Evolutionary conservation across 2,329 filamentous ascomycete species (phyloP), one percentile per base, ranked within the genome.

Genomic region (Pseudopyrenochaeta lycopersici): DNA sequence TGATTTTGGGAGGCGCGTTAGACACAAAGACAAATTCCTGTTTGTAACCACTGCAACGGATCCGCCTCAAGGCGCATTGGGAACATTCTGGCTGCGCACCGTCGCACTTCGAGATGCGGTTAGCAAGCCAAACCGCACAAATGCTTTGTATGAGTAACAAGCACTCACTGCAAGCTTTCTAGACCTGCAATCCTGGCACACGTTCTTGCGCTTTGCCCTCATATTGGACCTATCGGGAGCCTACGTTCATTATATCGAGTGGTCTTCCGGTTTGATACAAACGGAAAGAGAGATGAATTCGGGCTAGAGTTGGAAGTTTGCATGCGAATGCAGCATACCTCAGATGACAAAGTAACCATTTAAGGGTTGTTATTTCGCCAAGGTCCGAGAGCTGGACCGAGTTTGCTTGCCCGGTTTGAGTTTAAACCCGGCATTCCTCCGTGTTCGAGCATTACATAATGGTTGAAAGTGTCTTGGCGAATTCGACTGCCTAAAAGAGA

Each of bases 71-170:
- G 43, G 21, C 43, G 38, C 46, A 49, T 49, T 49, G 46, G 27
- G 46, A 49, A 43, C 46, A 49, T 49, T 11, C 46, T 43, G 46
- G 46, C 29, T 49, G 46, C n/a, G n/a, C 20, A 7, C 46, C 46
- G 21, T 43, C 46, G 38, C 46, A 49, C 46, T 49, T 42, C 11
- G 21, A 17, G 36, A 40, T 18, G 27, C 30, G 15, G 29, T 49
- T 43, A 49, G 46, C 38, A 43, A 43, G 27, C 23, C n/a, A 18
- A 43, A 11, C 17, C 23, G 15, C 18, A 31, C 35, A 35, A n/a
- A 10, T 33, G 32, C 9, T 18, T 48, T 7, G 45, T 31, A 18
- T 15, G 18, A 11, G 36, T 17, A 18, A 21, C 12, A 21, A 33
- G 29, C 18, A 49, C 46, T 42, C 23, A 49, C 46, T 9, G 46